phyloP scores from a whole-genome alignment of 2,329 filamentous ascomycete species.

The Cladosporium sp. region DNA sequence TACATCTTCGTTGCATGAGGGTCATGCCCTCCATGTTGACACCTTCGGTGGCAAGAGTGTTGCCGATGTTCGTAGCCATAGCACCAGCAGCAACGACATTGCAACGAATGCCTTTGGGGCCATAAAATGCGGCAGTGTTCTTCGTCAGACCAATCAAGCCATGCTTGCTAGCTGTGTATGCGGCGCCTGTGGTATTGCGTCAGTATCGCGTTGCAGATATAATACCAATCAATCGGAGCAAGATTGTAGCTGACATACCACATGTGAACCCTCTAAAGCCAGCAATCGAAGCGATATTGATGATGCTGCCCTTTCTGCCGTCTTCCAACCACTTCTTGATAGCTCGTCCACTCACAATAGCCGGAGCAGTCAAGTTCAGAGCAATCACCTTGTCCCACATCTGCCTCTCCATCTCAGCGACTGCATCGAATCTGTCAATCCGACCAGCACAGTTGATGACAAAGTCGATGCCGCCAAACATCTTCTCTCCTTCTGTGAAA shows the following conservation, averaged over 20 bases:
- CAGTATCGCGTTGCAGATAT: conserved; percentile 7
- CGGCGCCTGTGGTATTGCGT: conserved; percentile 35
- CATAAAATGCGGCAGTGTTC: conserved; percentile 56
- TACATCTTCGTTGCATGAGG: conserved; percentile 23
- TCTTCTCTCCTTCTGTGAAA: conserved; percentile 32
- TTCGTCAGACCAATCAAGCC: conserved; percentile 52
- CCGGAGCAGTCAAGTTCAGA: conserved; percentile 55
- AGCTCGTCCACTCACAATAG: conserved; percentile 49
- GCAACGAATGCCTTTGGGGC: conserved; percentile 49
- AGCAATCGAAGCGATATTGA: conserved; percentile 52
- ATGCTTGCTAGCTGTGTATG: conserved; percentile 54
- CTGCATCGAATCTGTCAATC: conserved; percentile 54
- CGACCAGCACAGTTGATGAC: conserved; percentile 51
- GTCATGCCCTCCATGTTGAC: conserved; percentile 29
- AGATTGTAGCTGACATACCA: conserved; percentile 27
- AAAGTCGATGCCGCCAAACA: conserved; percentile 51
- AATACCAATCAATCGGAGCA: too few relatives aligned
- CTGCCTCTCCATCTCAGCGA: conserved; percentile 43
- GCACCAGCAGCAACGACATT: conserved; percentile 45
- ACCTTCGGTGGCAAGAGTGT: conserved; percentile 34
- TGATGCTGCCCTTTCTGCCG: conserved; percentile 44
- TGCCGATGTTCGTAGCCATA: conserved; percentile 55
- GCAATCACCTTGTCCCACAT: conserved; percentile 53
- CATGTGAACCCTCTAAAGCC: conserved; percentile 40
- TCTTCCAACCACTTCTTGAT: conserved; percentile 47